These are phyloP conservation scores for Tricharina praecox DNA, from an alignment of 495 filamentous ascomycete genomes.

Conservation along the genomic window DNA sequence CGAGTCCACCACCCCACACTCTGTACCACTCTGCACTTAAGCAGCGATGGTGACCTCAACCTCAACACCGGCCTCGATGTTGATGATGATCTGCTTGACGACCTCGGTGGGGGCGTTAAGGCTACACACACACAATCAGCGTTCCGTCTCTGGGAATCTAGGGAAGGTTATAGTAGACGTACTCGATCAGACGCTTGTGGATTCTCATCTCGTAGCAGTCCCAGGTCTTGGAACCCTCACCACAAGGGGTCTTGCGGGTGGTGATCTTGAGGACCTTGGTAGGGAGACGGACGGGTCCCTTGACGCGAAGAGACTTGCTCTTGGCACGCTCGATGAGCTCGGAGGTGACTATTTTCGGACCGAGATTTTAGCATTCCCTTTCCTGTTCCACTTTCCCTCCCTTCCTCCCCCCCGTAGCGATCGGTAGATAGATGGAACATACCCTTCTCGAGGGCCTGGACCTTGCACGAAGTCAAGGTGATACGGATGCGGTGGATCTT, in stretches of 20 bases:
- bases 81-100: conserved; percentile 99
- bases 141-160: background rate
- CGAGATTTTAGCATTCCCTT: background rate
- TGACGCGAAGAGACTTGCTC: conserved; percentile 94
- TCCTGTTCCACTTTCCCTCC: background rate
- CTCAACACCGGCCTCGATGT: conserved; percentile 99
- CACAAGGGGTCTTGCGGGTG: conserved; percentile 89
- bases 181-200: conserved; percentile 96
- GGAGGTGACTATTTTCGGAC: conserved; percentile 45
- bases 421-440: background rate
- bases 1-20: too few species aligned
- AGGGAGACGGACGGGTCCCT: conserved; percentile 95
- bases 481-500: conserved; percentile 98
- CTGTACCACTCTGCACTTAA: too few species aligned
- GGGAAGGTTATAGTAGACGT: conserved; percentile 29
- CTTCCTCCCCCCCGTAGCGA: background rate
- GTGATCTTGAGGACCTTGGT: conserved; percentile 95
- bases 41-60: conserved; percentile 99
- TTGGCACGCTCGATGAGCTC: conserved; percentile 98
- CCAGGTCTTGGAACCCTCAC: conserved; percentile 99
- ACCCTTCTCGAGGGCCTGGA: conserved; percentile 78
- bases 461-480: conserved; percentile 87
- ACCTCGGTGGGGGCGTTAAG: conserved; percentile 95
- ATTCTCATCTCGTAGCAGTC: conserved; percentile 98
- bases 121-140: conserved; percentile 31